A percentile compares a stretch with the other conserved stretches of the same genome.
Evolutionary conservation across 2,329 filamentous ascomycete species (phyloP).

Genomic region (Claviceps lovelessii): DNA sequence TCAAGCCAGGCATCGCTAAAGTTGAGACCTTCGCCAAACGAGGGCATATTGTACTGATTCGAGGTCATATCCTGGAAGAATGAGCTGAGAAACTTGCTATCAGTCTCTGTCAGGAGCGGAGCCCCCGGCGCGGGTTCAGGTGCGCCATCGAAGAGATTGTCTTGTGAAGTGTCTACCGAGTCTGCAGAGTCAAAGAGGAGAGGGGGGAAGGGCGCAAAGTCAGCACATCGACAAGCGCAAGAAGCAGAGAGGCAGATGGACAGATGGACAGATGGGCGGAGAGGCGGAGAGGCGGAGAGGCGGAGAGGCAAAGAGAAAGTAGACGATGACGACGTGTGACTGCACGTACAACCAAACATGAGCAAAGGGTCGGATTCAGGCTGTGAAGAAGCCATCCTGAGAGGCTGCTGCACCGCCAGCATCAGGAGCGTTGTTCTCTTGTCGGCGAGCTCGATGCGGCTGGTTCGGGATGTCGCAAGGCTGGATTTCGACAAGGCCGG

Average conservation of each 20-base stretch:
- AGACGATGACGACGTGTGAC: not conserved
- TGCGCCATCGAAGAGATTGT: constrained; percentile 33
- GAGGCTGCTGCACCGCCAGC: constrained; percentile 38
- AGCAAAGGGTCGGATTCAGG: constrained; percentile 36
- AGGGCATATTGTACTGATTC: constrained; percentile 33
- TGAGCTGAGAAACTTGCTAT: constrained; percentile 41
- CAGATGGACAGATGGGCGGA: too few species aligned
- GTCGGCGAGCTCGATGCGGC: constrained; percentile 2
- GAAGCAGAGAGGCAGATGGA: not conserved
- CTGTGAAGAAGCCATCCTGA: constrained; percentile 46
- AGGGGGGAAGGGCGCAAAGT: not conserved
- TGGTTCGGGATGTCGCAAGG: not conserved
- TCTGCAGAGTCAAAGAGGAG: constrained; percentile 20
- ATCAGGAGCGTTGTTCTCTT: constrained; percentile 31
- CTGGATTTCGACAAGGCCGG: not conserved
- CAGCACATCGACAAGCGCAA: not conserved
- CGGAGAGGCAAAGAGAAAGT: too few species aligned
- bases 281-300: too few species aligned
- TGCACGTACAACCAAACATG: constrained; percentile 53
- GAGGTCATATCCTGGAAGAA: constrained; percentile 43
- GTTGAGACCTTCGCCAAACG: constrained; percentile 36
- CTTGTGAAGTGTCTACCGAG: constrained; percentile 28
- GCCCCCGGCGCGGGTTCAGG: constrained; percentile 51
- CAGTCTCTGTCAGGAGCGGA: constrained; percentile 49
- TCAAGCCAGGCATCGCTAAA: constrained; percentile 40